These are phyloP conservation scores for Asterophora parasitica DNA, from an alignment of 768 basidiomycete genomes.

Conservation along the genomic window DNA sequence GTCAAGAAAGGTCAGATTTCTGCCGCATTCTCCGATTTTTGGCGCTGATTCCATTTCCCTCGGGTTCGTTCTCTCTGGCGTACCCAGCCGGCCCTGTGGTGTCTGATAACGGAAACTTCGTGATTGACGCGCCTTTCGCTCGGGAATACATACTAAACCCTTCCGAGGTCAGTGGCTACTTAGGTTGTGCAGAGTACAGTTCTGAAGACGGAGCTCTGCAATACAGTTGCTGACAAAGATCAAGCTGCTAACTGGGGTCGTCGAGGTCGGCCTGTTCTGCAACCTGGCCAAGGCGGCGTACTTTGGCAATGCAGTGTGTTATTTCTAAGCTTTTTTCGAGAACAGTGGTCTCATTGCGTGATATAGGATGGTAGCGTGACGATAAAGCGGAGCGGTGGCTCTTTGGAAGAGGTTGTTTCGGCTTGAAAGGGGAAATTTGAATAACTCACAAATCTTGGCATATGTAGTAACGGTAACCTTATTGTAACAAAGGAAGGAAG, in stretches of 20 bases:
- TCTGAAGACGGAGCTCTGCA: background rate
- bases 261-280: slow-evolving; percentile 99
- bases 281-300: slow-evolving; percentile 93
- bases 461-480: background rate
- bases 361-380: slow-evolving; percentile 69
- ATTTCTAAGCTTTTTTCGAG: too few relatives aligned
- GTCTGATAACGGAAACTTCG: slow-evolving; percentile 94
- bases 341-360: background rate
- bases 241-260: slow-evolving; percentile 95
- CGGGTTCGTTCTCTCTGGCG: background rate
- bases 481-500: background rate
- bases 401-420: slow-evolving; percentile 29
- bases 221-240: slow-evolving; percentile 69
- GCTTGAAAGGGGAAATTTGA: too few relatives aligned
- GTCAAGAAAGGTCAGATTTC: slow-evolving; percentile 55
- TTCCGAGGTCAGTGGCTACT: slow-evolving; percentile 37
- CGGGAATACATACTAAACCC: slow-evolving; percentile 66
- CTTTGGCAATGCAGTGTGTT: slow-evolving; percentile 77
- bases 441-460: background rate
- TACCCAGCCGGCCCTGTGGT: slow-evolving; percentile 87
- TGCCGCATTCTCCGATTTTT: too few relatives aligned
- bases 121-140: slow-evolving; percentile 93
- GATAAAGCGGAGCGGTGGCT: slow-evolving; percentile 51
- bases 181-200: background rate
- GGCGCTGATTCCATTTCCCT: background rate